phyloP scores from a whole-genome alignment of 352 stramenopile species.

The Stephanocyclus meneghinianus region DNA sequence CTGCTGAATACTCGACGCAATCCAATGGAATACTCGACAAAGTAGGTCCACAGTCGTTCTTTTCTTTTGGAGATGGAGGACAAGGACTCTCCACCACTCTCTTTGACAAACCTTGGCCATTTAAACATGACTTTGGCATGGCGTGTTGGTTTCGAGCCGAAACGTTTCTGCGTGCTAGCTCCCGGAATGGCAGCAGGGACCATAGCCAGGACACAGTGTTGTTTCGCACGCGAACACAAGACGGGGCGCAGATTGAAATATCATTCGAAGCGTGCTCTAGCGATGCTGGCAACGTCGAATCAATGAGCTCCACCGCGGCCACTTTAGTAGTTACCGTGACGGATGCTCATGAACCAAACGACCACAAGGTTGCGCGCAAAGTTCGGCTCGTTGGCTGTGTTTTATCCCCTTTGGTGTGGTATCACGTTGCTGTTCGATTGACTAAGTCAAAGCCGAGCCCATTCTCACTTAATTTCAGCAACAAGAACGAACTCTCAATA shows the following conservation, averaged over 20 bases:
- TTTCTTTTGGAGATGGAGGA: conserved; percentile 56
- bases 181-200: neutral
- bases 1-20: conserved; percentile 60
- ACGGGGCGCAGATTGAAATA: conserved; percentile 67
- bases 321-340: conserved; percentile 55
- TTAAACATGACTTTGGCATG: conserved; percentile 81
- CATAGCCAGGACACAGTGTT: conserved; percentile 39
- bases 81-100: conserved; percentile 30
- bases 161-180: conserved; percentile 41
- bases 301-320: conserved; percentile 22
- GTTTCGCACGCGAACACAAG: conserved; percentile 47
- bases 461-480: conserved; percentile 57
- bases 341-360: conserved; percentile 25
- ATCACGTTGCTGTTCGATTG: conserved; percentile 75
- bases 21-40: conserved; percentile 54
- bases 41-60: conserved; percentile 68
- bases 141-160: conserved; percentile 81
- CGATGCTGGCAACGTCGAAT: neutral
- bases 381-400: conserved; percentile 63
- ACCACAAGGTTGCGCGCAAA: conserved; percentile 18
- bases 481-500: conserved; percentile 73
- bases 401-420: conserved; percentile 74
- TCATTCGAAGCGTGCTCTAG: conserved; percentile 57
- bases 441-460: conserved; percentile 59
- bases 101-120: conserved; percentile 63